Percentiles rank a stretch among this genome's conserved stretches.
phyloP scores from a whole-genome alignment of 257 asterid genomes.

The Pogostemon cablin region DNA sequence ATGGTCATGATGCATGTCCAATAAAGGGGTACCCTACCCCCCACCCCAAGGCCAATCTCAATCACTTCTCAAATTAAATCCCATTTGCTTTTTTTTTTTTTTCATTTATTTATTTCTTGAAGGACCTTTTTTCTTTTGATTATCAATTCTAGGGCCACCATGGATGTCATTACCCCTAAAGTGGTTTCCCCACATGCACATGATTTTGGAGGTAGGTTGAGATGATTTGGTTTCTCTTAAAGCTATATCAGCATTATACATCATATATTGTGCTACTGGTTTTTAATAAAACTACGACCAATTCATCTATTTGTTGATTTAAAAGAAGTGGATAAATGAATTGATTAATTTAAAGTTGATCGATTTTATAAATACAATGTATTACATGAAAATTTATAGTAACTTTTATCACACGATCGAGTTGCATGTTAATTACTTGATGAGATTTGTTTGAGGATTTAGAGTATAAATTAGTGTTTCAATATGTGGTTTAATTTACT shows the following conservation, averaged over 20 bases:
- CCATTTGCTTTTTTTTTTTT: slow-evolving; percentile 40
- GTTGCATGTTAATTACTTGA: no score
- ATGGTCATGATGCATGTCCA: slow-evolving; percentile 74
- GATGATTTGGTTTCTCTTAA: slow-evolving; percentile 31
- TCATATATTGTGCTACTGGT: not conserved
- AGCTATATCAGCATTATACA: not conserved
- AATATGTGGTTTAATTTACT: no score
- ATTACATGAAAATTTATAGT: no score
- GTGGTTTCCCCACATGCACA: slow-evolving; percentile 45
- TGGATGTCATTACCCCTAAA: slow-evolving; percentile 37
- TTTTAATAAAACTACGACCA: no score
- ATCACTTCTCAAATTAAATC: slow-evolving; percentile 48
- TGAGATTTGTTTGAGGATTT: no score
- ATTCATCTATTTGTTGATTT: no score
- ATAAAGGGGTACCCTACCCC: slow-evolving; percentile 47
- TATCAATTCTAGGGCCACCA: slow-evolving; percentile 31
- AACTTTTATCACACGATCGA: no score
- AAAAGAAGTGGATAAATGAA: no score
- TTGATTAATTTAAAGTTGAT: no score
- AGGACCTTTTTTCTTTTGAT: not conserved
- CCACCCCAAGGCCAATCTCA: slow-evolving; percentile 41
- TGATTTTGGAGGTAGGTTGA: slow-evolving; percentile 28
- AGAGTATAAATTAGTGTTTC: no score
- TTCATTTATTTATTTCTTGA: not conserved
- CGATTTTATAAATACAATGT: no score